Evolutionary conservation across 2,329 filamentous ascomycete species (phyloP).

Genomic region (Beauveria sp.): DNA sequence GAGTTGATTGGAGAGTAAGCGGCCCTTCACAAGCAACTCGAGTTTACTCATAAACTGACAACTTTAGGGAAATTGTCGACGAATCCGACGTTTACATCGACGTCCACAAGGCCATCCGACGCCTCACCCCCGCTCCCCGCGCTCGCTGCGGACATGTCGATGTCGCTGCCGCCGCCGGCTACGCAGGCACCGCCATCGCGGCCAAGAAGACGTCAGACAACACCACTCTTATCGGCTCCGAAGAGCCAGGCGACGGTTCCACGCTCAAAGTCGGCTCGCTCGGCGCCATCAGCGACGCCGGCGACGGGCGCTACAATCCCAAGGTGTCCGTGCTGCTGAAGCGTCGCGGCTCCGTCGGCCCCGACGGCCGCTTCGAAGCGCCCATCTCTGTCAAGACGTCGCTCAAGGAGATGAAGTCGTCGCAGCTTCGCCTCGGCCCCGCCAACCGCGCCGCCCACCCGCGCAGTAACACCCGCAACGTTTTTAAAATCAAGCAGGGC

Average conservation of each 20-base stretch:
- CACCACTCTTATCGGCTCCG: conserved; percentile 30
- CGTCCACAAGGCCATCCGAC: conserved; percentile 94
- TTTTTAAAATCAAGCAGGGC: conserved; percentile 59
- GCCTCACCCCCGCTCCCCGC: conserved; percentile 77
- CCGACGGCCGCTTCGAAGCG: conserved; percentile 42
- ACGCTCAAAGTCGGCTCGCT: conserved; percentile 27
- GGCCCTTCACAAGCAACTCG: background rate
- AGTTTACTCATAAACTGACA: conserved; percentile 15
- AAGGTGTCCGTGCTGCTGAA: conserved; percentile 52
- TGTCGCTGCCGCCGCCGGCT: conserved; percentile 22
- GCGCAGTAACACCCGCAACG: conserved; percentile 49
- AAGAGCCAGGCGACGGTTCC: conserved; percentile 31
- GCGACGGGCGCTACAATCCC: conserved; percentile 34
- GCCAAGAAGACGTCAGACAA: conserved; percentile 24
- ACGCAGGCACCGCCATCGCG: conserved; percentile 24
- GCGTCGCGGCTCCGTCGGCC: conserved; percentile 47
- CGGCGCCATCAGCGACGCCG: conserved; percentile 30
- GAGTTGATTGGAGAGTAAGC: conserved; percentile 94
- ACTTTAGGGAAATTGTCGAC: conserved; percentile 83
- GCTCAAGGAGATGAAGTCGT: conserved; percentile 53
- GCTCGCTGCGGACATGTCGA: conserved; percentile 45
- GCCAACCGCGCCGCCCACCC: conserved; percentile 61
- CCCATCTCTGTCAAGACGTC: conserved; percentile 52
- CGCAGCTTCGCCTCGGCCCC: conserved; percentile 58
- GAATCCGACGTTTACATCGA: conserved; percentile 98